Percentiles rank a stretch among this genome's conserved stretches.
These are phyloP conservation scores for Wickerhamomyces hampshirensis DNA, from an alignment of 805 yeast species.

Conservation along the genomic window DNA sequence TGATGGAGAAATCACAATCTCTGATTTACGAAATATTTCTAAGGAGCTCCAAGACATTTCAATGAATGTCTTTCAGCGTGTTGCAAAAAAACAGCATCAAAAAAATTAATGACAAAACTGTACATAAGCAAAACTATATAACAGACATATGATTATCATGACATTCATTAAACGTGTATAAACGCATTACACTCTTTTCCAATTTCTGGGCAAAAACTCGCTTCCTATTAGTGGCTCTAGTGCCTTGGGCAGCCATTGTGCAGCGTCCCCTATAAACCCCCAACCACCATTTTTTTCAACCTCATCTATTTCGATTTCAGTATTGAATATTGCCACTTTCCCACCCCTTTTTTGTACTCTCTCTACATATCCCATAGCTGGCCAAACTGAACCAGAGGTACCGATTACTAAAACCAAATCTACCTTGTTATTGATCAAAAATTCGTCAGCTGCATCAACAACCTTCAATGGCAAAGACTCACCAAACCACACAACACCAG, in stretches of 20 bases:
- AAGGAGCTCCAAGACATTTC: constrained; percentile 73
- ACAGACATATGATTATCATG: no score
- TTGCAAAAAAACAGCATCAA: constrained; percentile 16
- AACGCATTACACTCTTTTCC: constrained; percentile 17
- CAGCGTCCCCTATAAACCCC: constrained; percentile 81
- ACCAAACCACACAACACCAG: constrained; percentile 96
- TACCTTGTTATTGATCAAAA: constrained; percentile 46
- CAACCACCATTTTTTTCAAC: constrained; percentile 44
- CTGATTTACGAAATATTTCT: constrained; percentile 63
- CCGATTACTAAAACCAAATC: constrained; percentile 82
- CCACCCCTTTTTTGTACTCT: constrained; percentile 71
- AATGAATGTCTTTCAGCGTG: constrained; percentile 63
- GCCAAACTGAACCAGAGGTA: constrained; percentile 83
- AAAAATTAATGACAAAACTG: constrained; percentile 1
- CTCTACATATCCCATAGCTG: constrained; percentile 89
- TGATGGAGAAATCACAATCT: constrained; percentile 52
- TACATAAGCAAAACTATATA: background rate
- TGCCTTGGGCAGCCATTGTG: constrained; percentile 62
- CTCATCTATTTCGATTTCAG: constrained; percentile 47
- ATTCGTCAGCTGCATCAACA: constrained; percentile 67
- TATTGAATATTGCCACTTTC: constrained; percentile 78
- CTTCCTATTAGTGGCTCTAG: constrained; percentile 46
- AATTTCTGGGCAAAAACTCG: constrained; percentile 23
- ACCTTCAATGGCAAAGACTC: constrained; percentile 67
- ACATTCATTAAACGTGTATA: background rate